phyloP scores from a whole-genome alignment of 495 filamentous ascomycete species.

The Oidiodendron maius region DNA sequence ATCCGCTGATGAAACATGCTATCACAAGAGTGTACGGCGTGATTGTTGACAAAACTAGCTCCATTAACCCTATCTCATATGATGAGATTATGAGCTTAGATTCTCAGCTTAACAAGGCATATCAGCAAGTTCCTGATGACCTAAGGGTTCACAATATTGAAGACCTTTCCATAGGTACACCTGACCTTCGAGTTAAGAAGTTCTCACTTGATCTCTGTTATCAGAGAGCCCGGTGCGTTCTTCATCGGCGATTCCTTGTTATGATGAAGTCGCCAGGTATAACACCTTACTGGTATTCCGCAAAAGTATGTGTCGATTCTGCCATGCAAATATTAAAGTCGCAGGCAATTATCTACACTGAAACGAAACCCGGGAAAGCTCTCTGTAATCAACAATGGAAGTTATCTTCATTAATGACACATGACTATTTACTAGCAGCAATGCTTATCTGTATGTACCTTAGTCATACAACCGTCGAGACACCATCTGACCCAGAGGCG shows the following conservation, averaged over 20 bases:
- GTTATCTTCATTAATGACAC: conserved; percentile 31
- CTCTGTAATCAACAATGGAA: conserved; percentile 35
- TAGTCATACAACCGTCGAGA: background rate
- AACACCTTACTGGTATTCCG: conserved; percentile 47
- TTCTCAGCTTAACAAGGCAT: conserved; percentile 50
- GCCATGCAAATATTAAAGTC: conserved; percentile 53
- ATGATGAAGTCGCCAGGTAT: background rate
- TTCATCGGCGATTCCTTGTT: conserved; percentile 65
- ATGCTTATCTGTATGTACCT: conserved; percentile 35
- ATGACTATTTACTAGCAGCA: conserved; percentile 41
- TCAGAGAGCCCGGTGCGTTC: conserved; percentile 62
- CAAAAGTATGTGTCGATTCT: conserved; percentile 61
- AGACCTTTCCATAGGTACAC: conserved; percentile 56
- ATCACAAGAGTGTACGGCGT: conserved; percentile 31
- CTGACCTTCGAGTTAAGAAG: conserved; percentile 57
- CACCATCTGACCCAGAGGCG: background rate
- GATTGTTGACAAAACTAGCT: conserved; percentile 34
- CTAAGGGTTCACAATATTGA: conserved; percentile 53
- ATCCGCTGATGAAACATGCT: conserved; percentile 36
- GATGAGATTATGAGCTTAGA: conserved; percentile 68
- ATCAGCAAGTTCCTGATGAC: conserved; percentile 46
- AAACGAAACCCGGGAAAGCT: conserved; percentile 29
- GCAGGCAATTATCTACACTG: conserved; percentile 31
- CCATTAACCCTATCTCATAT: conserved; percentile 40
- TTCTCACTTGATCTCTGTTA: conserved; percentile 64